phyloP scores from a whole-genome alignment of 345 rosid species.

The Gossypioides kirkii region DNA sequence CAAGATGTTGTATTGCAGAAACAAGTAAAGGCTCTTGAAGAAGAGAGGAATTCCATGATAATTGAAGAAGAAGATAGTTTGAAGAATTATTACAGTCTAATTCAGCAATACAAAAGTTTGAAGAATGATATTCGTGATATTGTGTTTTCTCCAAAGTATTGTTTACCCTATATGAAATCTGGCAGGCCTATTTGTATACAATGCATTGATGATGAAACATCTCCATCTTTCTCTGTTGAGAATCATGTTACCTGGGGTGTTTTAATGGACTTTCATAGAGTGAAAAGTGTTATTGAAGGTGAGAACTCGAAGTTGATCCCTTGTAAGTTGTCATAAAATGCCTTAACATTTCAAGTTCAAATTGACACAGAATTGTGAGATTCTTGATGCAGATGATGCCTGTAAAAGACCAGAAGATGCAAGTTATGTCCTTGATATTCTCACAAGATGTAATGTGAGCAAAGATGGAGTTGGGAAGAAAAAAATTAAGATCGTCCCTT shows the following conservation, averaged over 20 bases:
- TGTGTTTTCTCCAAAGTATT: conserved; percentile 72
- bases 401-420: conserved; percentile 69
- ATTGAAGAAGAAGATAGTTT: conserved; percentile 94
- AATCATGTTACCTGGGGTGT: conserved; percentile 85
- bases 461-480: conserved; percentile 61
- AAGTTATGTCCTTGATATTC: conserved; percentile 64
- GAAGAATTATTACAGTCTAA: conserved; percentile 68
- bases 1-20: conserved; percentile 43
- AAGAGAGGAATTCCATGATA: conserved; percentile 81
- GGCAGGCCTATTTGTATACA: conserved; percentile 69
- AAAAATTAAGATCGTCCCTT: conserved; percentile 49
- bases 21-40: conserved; percentile 69
- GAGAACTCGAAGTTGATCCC: conserved; percentile 16
- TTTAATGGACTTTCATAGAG: conserved; percentile 63
- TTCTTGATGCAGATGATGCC: conserved; percentile 58
- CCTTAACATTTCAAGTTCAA: conserved; percentile 10
- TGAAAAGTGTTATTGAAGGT: conserved; percentile 66
- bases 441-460: conserved; percentile 78
- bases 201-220: conserved; percentile 49
- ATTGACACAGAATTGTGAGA: neutral
- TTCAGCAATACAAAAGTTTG: conserved; percentile 63
- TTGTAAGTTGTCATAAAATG: conserved; percentile 12
- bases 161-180: conserved; percentile 78
- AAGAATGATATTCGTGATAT: conserved; percentile 75
- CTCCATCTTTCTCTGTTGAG: conserved; percentile 59